Evolutionary conservation across 768 basidiomycete genomes (phyloP), one percentile per base, ranked within the genome.

Genomic region (Mycena polygramma): DNA sequence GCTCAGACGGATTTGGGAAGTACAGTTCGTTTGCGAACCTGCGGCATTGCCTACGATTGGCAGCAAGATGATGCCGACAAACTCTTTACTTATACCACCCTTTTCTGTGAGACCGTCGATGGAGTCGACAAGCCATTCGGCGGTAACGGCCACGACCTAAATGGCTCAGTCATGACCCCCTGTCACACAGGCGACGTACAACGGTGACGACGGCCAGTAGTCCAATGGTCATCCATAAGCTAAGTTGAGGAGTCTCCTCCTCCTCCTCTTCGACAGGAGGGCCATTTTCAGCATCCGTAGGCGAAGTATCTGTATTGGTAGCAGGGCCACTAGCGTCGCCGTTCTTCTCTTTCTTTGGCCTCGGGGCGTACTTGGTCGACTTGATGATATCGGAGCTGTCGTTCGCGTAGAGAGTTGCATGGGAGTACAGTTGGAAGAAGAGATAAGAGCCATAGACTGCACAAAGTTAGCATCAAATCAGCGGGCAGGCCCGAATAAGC

Each of bases 1-100:
- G 17, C 41, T 57, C 20, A 57, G 55, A 15, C 15, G 11, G 15
- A 41, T 5, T 4, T 2, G 3, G 17, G 2, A 10, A 2, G 6
- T 20, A 2, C 13, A 35, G 8, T 8, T 35, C n/a, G 30, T 17
- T 2, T 7, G 17, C 52, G 19, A 54, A 54, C 52, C 52, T 54
- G 52, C 52, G 19, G 52, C 52, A 14, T 54, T 54, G 52, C 45
- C 45, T 7, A 46, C 45, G 45, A 98, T 95, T 8, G 97, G 97
- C 10, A 99, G 87, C 17, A 99, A 83, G 49, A 88, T 88, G 24
- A 98, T 80, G 14, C 94, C 96, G 70, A 98, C 91, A 77, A 96
- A 99, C 78, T 93, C 94, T 69, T 89, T 87, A 67, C 83, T 88
- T 63, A 99, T 92, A 9, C 30, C 19, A 26, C 90, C 89, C 0